Evolutionary conservation across 257 asterid genomes (phyloP).

Genomic region (Solanum chilense): DNA sequence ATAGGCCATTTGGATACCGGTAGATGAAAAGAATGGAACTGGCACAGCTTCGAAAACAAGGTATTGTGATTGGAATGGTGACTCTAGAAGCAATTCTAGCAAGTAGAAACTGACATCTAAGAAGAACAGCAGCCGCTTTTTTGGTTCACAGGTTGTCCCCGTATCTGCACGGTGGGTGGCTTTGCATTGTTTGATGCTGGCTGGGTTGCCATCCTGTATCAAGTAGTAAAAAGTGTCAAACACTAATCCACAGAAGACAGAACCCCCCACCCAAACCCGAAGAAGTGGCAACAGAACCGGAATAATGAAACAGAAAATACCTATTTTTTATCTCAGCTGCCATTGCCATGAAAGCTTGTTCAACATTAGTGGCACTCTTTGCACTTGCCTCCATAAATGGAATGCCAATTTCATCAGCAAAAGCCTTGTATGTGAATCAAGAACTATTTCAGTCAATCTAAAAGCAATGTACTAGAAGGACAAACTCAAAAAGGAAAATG

Average conservation of each 20-base stretch:
- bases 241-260: not conserved
- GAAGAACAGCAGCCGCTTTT: constrained; percentile 69
- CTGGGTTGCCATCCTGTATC: constrained; percentile 66
- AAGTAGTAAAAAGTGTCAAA: not conserved
- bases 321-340: constrained; percentile 63
- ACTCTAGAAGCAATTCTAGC: not conserved
- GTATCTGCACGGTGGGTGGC: constrained; percentile 67
- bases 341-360: constrained; percentile 92
- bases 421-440: constrained; percentile 27
- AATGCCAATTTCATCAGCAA: constrained; percentile 79
- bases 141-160: constrained; percentile 71
- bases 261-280: not conserved
- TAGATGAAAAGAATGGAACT: constrained; percentile 28
- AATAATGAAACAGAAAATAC: constrained; percentile 10
- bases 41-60: not conserved
- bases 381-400: constrained; percentile 87
- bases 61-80: not conserved
- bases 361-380: constrained; percentile 55
- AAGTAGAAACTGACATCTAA: not conserved
- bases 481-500: not conserved
- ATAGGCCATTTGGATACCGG: constrained; percentile 13
- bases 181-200: constrained; percentile 44
- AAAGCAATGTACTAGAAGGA: not conserved
- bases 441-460: not conserved
- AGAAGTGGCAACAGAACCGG: not conserved